Base-by-base conservation (phyloP, 1,139 yeast genomes). In the Zhuliangozyma blackwelliae region DNA sequence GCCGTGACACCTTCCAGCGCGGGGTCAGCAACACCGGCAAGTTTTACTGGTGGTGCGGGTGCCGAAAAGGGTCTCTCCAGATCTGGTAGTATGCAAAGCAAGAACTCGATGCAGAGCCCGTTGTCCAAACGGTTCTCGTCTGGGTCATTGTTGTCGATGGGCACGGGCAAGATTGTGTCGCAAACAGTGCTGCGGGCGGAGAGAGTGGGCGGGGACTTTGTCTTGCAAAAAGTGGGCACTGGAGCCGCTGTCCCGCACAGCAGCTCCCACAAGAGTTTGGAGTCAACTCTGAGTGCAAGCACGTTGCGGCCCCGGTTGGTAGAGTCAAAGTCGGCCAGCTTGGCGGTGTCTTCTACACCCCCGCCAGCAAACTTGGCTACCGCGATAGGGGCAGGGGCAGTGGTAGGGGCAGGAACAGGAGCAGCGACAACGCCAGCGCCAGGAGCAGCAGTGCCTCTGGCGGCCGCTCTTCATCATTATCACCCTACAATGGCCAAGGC, bases 81-180 rank as follows among this genome's bases (percentile, higher is more conserved):
- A 25, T 27, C 41, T 3, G 34, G 25, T n/a, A 39, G 43, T 20
- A 37, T 29, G 10, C 22, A 28, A 10, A 26, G 34, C 27, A 26
- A 23, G 12, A 23, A 29, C 12, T 28, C 28, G 20, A 25, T 49
- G 38, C 57, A 72, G 2, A 69, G 75, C 36, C 77, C 78, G 3
- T 60, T 69, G 5, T 50, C 72, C 8, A 61, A 66, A 31, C 43
- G 75, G 34, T 64, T 59, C 37, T 66, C 74, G 3, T 57, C 65
- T 3, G 74, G 71, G 0, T 60, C 72, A 5, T 40, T 65, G 10
- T 49, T 67, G 33, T 66, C 69, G 1, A 60, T 59, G 51, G 74
- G 75, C 4, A 68, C 73, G 4, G 75, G 75, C 6, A 68, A 68
- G 43, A 52, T 69, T 7, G 51, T 61, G 6, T 63, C 54, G 25